A percentile compares a stretch with the other conserved stretches of the same genome.
These are phyloP conservation scores for Proliferodiscus dingleyae DNA, from an alignment of 2,329 filamentous ascomycete genomes.

Conservation along the genomic window DNA sequence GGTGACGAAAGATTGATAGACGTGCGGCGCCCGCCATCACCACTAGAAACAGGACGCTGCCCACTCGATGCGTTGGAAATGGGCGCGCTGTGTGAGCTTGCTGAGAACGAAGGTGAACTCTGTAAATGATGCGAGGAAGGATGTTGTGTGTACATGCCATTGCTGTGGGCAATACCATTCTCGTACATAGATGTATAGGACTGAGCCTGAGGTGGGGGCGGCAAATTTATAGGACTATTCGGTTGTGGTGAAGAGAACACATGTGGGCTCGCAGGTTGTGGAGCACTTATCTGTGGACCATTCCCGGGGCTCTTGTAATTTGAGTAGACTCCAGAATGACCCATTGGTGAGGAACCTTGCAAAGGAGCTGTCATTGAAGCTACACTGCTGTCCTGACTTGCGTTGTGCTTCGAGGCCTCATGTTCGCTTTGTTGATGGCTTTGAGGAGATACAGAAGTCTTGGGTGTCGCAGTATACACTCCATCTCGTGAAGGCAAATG, in stretches of 20 bases:
- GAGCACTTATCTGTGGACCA: slow-evolving; percentile 6
- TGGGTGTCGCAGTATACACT: slow-evolving; percentile 3
- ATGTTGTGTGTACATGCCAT: slow-evolving; percentile 5
- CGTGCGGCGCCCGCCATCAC: slow-evolving; percentile 19
- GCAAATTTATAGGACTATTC: slow-evolving; percentile 30
- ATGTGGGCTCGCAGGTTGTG: slow-evolving; percentile 23
- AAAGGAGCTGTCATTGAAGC: slow-evolving; percentile 3
- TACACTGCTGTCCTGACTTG: slow-evolving; percentile 7
- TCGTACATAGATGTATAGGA: slow-evolving; percentile 26
- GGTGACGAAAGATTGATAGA: slow-evolving; percentile 29
- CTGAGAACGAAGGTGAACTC: slow-evolving; percentile 10
- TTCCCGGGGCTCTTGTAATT: slow-evolving; percentile 10
- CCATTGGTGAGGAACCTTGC: not conserved
- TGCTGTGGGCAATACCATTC: slow-evolving; percentile 9
- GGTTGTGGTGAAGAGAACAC: slow-evolving; percentile 30
- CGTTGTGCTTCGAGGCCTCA: slow-evolving; percentile 5
- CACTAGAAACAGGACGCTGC: slow-evolving; percentile 15
- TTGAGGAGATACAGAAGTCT: slow-evolving; percentile 6
- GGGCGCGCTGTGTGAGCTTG: slow-evolving; percentile 6
- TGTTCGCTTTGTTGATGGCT: slow-evolving; percentile 10
- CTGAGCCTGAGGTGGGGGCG: slow-evolving; percentile 28
- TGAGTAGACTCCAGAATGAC: slow-evolving; percentile 13
- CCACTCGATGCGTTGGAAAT: slow-evolving; percentile 10
- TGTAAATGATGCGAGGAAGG: slow-evolving; percentile 12
- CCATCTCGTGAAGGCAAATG: slow-evolving; percentile 14